Evolutionary conservation across 2,329 filamentous ascomycete genomes (phyloP).

Genomic region (Aspergillus sp.): DNA sequence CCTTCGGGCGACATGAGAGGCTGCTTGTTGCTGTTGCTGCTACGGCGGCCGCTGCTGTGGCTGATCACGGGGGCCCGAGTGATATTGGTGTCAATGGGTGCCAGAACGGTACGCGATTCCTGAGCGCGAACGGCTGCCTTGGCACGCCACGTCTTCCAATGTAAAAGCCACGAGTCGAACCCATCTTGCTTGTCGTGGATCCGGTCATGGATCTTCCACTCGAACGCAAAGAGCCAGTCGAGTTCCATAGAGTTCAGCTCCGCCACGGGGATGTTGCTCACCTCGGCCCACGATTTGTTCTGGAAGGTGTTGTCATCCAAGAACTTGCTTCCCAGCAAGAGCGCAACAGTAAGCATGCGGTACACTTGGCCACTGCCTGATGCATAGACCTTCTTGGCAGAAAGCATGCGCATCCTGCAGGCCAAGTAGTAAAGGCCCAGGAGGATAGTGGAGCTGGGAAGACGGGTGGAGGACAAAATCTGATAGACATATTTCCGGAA

Average conservation of each 20-base stretch:
- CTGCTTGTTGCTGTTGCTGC: conserved; percentile 25
- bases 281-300: conserved; percentile 93
- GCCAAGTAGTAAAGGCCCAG: conserved; percentile 85
- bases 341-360: conserved; percentile 75
- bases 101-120: conserved; percentile 45
- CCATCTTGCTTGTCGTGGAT: conserved; percentile 66
- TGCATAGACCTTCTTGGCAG: conserved; percentile 49
- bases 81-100: conserved; percentile 60
- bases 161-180: conserved; percentile 57
- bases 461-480: conserved; percentile 80
- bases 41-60: not conserved
- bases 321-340: conserved; percentile 90
- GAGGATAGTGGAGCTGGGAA: conserved; percentile 85
- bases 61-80: conserved; percentile 45
- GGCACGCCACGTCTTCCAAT: conserved; percentile 59
- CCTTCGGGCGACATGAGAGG: conserved; percentile 43
- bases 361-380: conserved; percentile 65
- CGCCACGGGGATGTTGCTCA: conserved; percentile 76
- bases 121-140: conserved; percentile 43
- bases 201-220: conserved; percentile 81
- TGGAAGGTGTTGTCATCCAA: conserved; percentile 96
- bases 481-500: conserved; percentile 91
- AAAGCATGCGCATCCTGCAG: conserved; percentile 71
- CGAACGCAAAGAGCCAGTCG: conserved; percentile 77
- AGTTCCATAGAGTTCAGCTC: conserved; percentile 82